Evolutionary conservation across 352 stramenopile species (phyloP).

Genomic region (Pythium plurisporium): DNA sequence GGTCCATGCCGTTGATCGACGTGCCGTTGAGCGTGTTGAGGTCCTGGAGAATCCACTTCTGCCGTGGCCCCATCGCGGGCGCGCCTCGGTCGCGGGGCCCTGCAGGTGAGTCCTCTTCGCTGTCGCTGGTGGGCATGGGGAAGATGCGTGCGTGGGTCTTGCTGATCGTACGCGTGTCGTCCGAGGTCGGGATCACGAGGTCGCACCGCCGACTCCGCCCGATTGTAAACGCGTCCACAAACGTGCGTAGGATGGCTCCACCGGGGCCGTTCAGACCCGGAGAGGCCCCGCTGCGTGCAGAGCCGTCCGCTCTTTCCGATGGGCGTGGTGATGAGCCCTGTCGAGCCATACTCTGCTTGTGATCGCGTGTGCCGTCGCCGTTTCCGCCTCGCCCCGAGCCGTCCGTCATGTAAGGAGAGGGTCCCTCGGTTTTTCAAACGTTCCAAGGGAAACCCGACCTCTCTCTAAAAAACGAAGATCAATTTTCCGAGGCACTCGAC

Average conservation of each 20-base stretch:
- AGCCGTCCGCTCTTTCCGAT: neutral
- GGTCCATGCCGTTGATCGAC: constrained; percentile 62
- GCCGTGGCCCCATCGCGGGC: neutral
- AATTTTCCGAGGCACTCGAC: neutral
- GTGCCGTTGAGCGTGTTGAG: constrained; percentile 80
- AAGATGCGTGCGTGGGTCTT: constrained; percentile 67
- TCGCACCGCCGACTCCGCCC: constrained; percentile 67
- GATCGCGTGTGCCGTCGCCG: constrained; percentile 2
- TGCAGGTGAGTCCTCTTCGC: constrained; percentile 4
- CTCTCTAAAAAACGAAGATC: neutral
- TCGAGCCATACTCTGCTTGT: constrained; percentile 12
- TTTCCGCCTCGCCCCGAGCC: neutral
- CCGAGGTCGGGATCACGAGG: constrained; percentile 60
- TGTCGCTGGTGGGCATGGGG: constrained; percentile 34
- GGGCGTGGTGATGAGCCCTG: neutral
- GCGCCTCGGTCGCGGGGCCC: neutral
- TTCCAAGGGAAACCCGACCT: neutral
- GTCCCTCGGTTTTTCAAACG: constrained; percentile 18
- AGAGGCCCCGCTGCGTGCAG: neutral
- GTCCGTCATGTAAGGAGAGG: constrained; percentile 19
- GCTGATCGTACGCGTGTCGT: constrained; percentile 73
- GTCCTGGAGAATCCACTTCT: constrained; percentile 74
- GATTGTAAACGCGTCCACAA: constrained; percentile 57
- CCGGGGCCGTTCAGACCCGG: neutral
- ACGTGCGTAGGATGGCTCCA: constrained; percentile 18